Evolutionary conservation across 2,329 filamentous ascomycete species (phyloP).

Genomic region (Fusarium tuaranense): DNA sequence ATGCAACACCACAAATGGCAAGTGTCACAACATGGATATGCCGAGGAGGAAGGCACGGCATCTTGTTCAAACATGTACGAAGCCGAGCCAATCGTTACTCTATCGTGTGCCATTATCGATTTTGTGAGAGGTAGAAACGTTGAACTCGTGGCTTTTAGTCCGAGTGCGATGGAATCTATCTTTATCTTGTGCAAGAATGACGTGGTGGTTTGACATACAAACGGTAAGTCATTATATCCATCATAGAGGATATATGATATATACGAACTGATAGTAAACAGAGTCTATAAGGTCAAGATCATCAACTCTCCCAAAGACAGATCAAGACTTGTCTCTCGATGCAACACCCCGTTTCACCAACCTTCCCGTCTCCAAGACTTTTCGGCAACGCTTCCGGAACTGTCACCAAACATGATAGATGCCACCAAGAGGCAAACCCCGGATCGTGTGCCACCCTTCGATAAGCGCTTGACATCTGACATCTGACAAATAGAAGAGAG

Average conservation of each 20-base stretch:
- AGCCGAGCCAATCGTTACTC: not conserved
- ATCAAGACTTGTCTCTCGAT: not conserved
- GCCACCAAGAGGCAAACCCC: not conserved
- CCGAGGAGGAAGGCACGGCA: conserved; percentile 2
- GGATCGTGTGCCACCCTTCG: not conserved
- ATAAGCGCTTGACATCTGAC: not conserved
- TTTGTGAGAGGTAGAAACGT: not conserved
- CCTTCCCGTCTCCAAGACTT: not conserved
- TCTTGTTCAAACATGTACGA: not conserved
- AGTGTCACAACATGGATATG: conserved; percentile 13
- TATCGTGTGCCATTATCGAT: not conserved
- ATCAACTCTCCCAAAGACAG: not conserved
- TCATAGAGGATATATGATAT: not conserved
- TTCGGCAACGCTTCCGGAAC: not conserved
- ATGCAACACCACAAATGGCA: not conserved
- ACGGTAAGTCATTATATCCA: not conserved
- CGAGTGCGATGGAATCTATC: not conserved
- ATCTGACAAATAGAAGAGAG: not conserved
- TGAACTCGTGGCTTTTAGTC: conserved; percentile 1
- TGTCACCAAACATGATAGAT: not conserved
- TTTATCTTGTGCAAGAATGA: not conserved
- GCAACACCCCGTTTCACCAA: not conserved
- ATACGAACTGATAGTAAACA: not conserved
- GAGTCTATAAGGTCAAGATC: not conserved
- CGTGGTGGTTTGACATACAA: not conserved